Evolutionary conservation across 164 flowering plant species (phyloP).

Genomic region (Tetrastigma voinierianum): DNA sequence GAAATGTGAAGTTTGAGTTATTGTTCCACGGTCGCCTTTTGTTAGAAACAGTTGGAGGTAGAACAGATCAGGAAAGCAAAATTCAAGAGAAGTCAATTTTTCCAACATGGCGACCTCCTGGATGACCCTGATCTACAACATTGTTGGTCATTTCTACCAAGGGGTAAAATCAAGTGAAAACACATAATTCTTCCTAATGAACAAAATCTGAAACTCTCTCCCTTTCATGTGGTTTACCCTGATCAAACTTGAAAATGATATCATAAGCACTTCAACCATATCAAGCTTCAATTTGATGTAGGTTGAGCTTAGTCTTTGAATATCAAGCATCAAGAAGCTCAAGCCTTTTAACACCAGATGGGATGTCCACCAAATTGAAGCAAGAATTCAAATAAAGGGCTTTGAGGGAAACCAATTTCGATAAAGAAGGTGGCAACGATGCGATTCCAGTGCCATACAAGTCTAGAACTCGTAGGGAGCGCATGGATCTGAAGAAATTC

Average conservation of each 20-base stretch:
- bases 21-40: slow-evolving; percentile 3
- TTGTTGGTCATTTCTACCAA: background rate
- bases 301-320: slow-evolving; percentile 11
- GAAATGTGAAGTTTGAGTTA: slow-evolving; percentile 3
- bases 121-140: slow-evolving; percentile 1
- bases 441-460: slow-evolving; percentile 12
- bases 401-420: slow-evolving; percentile 11
- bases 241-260: background rate
- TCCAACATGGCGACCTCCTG: slow-evolving; percentile 6
- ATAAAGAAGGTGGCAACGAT: slow-evolving; percentile 25
- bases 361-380: background rate
- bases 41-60: background rate
- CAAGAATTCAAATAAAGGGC: slow-evolving; percentile 26
- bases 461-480: slow-evolving; percentile 24
- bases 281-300: slow-evolving; percentile 1
- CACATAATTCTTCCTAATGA: slow-evolving; percentile 19
- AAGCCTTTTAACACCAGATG: slow-evolving; percentile 3
- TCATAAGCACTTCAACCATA: slow-evolving; percentile 12
- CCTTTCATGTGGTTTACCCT: background rate
- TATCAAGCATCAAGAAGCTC: slow-evolving; percentile 3
- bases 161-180: slow-evolving; percentile 2
- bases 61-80: slow-evolving; percentile 15
- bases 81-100: slow-evolving; percentile 1
- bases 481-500: slow-evolving; percentile 18
- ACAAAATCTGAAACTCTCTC: background rate